Percentiles rank a stretch among this genome's conserved stretches.
Evolutionary conservation across 371 early-diverging fungal species (phyloP).

Genomic region (Rhizopus delemar): DNA sequence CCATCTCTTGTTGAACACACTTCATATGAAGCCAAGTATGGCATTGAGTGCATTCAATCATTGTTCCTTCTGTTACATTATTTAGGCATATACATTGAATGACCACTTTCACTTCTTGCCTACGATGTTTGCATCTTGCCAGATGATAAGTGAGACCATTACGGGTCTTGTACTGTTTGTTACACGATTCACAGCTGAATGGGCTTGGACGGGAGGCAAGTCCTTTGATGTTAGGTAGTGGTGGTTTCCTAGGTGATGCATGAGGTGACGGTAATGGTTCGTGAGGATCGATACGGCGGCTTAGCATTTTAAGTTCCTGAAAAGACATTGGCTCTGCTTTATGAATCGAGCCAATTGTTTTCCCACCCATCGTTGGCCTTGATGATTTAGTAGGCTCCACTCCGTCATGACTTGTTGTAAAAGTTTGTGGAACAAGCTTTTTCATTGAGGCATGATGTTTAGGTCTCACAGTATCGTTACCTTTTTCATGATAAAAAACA

Average conservation of each 20-base stretch:
- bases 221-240: constrained; percentile 28
- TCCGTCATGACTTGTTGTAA: constrained; percentile 10
- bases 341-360: constrained; percentile 23
- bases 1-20: constrained; percentile 38
- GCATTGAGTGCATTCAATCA: constrained; percentile 60
- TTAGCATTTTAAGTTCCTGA: constrained; percentile 38
- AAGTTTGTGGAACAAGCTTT: constrained; percentile 10
- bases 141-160: constrained; percentile 47
- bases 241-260: constrained; percentile 38
- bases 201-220: not conserved
- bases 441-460: not conserved
- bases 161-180: constrained; percentile 50
- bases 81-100: constrained; percentile 45
- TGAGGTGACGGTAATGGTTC: constrained; percentile 36
- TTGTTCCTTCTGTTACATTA: constrained; percentile 34
- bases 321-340: constrained; percentile 25
- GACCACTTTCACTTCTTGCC: constrained; percentile 16
- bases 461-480: not conserved
- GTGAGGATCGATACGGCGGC: constrained; percentile 46
- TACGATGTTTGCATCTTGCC: constrained; percentile 40
- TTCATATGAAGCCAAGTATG: constrained; percentile 57
- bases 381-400: constrained; percentile 11
- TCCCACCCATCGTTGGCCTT: constrained; percentile 33
- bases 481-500: not conserved
- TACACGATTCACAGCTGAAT: constrained; percentile 49